Conservation (phyloP, 202 grass and related monocot genomes). For the Dendrocalamus latiflorus region DNA sequence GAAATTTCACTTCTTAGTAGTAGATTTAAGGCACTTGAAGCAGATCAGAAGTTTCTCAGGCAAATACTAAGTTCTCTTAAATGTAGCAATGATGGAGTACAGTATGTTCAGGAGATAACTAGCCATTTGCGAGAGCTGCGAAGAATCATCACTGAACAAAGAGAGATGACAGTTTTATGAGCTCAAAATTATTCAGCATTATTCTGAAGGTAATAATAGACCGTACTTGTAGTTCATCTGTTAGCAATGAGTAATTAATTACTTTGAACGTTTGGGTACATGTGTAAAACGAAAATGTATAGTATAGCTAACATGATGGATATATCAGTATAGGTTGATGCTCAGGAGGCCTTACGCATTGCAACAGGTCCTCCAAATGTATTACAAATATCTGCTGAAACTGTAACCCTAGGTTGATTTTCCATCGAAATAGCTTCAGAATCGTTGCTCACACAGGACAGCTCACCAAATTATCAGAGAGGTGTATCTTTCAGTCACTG, state of each 20-base stretch:
- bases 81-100: too few relatives aligned
- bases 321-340: not conserved
- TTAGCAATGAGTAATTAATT: not conserved
- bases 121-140: too few relatives aligned
- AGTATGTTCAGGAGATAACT: too few relatives aligned
- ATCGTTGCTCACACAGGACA: not conserved
- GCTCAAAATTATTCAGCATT: constrained; percentile 17
- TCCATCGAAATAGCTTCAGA: not conserved
- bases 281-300: constrained; percentile 7
- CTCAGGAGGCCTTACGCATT: not conserved
- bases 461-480: not conserved
- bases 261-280: not conserved
- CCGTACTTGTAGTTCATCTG: not conserved
- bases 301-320: not conserved
- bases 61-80: too few relatives aligned
- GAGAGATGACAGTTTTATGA: constrained; percentile 16
- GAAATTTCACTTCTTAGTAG: constrained; percentile 53
- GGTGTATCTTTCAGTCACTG: not conserved
- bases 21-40: constrained; percentile 65
- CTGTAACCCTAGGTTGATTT: not conserved
- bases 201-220: constrained; percentile 38
- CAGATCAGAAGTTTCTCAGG: constrained; percentile 62
- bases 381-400: not conserved
- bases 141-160: too few relatives aligned
- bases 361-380: not conserved